Evolutionary conservation across 768 basidiomycete species (phyloP).

Genomic region (Boletus rex-veris): DNA sequence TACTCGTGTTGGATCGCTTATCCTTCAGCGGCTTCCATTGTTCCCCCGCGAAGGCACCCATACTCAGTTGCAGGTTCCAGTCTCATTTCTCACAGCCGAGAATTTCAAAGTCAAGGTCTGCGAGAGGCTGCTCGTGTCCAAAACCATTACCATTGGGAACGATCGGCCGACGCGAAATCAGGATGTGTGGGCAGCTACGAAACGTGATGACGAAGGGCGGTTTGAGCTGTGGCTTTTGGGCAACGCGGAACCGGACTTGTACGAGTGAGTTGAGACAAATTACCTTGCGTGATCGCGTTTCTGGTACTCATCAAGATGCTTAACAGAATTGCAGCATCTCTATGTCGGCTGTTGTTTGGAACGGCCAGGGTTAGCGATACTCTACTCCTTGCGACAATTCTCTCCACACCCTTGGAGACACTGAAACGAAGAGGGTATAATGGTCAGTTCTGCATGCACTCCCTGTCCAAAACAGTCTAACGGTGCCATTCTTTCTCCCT

Average conservation of each 20-base stretch:
- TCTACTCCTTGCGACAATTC: too few relatives aligned
- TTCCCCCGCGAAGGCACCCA: slow-evolving; percentile 65
- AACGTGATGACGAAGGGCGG: slow-evolving; percentile 43
- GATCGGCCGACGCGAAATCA: slow-evolving; percentile 47
- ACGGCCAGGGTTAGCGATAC: too few relatives aligned
- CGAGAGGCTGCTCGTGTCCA: slow-evolving; percentile 56
- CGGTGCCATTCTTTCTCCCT: too few relatives aligned
- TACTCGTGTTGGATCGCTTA: slow-evolving; percentile 46
- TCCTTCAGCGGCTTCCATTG: slow-evolving; percentile 66
- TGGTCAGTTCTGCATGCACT: too few relatives aligned
- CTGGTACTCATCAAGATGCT: neutral
- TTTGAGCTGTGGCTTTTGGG: slow-evolving; percentile 71
- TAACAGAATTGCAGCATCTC: too few relatives aligned
- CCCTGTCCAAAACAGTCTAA: too few relatives aligned
- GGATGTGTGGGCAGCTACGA: slow-evolving; percentile 67
- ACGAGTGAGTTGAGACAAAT: slow-evolving; percentile 67
- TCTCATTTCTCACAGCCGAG: slow-evolving; percentile 50
- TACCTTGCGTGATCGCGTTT: too few relatives aligned
- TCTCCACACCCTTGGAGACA: too few relatives aligned
- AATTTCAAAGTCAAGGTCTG: slow-evolving; percentile 66
- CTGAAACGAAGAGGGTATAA: too few relatives aligned
- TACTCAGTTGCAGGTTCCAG: slow-evolving; percentile 46
- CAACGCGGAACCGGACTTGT: slow-evolving; percentile 75
- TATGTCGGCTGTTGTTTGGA: too few relatives aligned
- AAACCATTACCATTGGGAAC: slow-evolving; percentile 51